phyloP scores from a whole-genome alignment of 192 early-diverging fungal species.

The Irineochytrium annulatum region DNA sequence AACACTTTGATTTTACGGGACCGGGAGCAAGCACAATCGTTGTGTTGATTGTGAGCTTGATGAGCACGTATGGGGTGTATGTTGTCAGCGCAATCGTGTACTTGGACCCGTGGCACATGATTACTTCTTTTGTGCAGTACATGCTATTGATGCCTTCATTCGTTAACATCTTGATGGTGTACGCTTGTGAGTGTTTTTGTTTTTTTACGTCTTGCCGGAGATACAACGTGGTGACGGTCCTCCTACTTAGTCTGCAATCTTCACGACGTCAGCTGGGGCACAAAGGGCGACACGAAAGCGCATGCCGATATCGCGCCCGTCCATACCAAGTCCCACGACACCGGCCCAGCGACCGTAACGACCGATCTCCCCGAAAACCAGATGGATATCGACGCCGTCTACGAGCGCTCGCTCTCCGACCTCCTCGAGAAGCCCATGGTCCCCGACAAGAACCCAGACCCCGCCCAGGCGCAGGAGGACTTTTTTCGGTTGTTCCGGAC shows the following conservation, averaged over 20 bases:
- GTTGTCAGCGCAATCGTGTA: slow-evolving; percentile 38
- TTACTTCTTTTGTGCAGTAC: slow-evolving; percentile 45
- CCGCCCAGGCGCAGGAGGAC: slow-evolving; percentile 31
- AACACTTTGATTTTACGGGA: neutral
- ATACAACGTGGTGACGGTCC: no score
- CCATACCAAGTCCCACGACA: slow-evolving; percentile 14
- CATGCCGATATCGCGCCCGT: slow-evolving; percentile 30
- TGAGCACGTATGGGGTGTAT: slow-evolving; percentile 52
- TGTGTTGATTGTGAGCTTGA: slow-evolving; percentile 37
- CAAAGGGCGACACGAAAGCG: slow-evolving; percentile 41
- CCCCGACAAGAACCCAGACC: neutral
- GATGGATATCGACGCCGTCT: slow-evolving; percentile 42
- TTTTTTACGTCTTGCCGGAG: slow-evolving; percentile 5
- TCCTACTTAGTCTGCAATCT: slow-evolving; percentile 44
- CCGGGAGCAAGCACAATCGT: slow-evolving; percentile 21
- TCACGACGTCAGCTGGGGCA: slow-evolving; percentile 60
- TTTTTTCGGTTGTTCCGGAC: slow-evolving; percentile 49
- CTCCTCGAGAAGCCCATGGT: slow-evolving; percentile 4
- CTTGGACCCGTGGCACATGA: slow-evolving; percentile 54
- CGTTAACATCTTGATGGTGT: slow-evolving; percentile 55
- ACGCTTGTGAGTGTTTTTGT: slow-evolving; percentile 39
- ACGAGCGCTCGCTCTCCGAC: slow-evolving; percentile 33
- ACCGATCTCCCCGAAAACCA: slow-evolving; percentile 43
- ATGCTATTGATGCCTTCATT: slow-evolving; percentile 40
- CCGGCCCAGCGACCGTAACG: slow-evolving; percentile 26